phyloP scores from a whole-genome alignment of 192 early-diverging fungal genomes.

The Mortierella claussenii region DNA sequence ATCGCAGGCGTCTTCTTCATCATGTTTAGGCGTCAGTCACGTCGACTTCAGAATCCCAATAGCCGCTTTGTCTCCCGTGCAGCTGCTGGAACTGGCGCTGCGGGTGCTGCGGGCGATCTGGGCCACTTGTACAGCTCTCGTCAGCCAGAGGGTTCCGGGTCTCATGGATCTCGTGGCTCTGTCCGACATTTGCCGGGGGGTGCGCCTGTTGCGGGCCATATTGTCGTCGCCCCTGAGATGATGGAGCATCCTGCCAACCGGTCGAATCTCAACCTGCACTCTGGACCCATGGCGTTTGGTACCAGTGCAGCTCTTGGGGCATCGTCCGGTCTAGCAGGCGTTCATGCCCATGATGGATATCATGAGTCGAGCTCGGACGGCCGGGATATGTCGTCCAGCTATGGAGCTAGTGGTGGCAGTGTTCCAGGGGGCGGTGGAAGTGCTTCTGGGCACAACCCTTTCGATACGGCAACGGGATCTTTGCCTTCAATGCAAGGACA shows the following conservation, averaged over 20 bases:
- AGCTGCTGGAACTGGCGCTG: conserved; percentile 38
- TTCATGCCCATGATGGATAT: conserved; percentile 44
- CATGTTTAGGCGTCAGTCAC: conserved; percentile 45
- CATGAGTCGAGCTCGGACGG: conserved; percentile 48
- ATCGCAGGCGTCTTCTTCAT: conserved; percentile 48
- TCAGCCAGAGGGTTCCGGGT: conserved; percentile 47
- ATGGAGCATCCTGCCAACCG: conserved; percentile 53
- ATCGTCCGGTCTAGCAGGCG: conserved; percentile 30
- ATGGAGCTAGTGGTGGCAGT: conserved; percentile 46
- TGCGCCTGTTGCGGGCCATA: conserved; percentile 45
- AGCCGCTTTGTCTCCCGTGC: conserved; percentile 32
- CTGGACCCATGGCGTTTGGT: conserved; percentile 51
- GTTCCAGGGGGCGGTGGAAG: conserved; percentile 14
- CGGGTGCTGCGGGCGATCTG: conserved; percentile 32
- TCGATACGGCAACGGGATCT: conserved; percentile 28
- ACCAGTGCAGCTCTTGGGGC: conserved; percentile 42
- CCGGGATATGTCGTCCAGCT: conserved; percentile 35
- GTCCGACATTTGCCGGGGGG: conserved; percentile 40
- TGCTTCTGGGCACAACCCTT: conserved; percentile 13
- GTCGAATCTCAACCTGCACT: conserved; percentile 42
- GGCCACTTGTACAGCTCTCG: conserved; percentile 43
- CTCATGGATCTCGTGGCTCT: conserved; percentile 31
- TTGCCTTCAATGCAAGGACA: too few relatives aligned
- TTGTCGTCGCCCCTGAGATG: conserved; percentile 52
- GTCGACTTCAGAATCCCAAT: conserved; percentile 45